Conservation (phyloP, 495 filamentous ascomycete genomes). For the Aspergillus carlsbadensis region DNA sequence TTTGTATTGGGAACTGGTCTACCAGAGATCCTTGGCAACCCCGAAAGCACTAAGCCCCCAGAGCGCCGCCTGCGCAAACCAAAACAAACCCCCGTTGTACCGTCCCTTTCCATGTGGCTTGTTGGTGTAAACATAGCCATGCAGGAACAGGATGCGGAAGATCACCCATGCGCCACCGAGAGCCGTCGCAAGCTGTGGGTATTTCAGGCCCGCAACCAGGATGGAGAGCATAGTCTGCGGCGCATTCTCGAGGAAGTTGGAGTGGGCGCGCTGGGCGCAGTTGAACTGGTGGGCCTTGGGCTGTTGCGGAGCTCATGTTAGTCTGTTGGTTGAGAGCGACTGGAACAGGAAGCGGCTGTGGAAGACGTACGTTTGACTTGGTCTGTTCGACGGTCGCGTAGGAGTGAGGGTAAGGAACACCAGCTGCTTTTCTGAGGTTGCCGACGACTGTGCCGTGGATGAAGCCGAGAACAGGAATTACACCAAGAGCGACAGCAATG, state of each 20-base stretch:
- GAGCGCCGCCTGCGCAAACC: slow-evolving; percentile 43
- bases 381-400: slow-evolving; percentile 60
- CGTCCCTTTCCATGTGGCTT: slow-evolving; percentile 51
- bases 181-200: slow-evolving; percentile 52
- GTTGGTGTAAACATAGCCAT: slow-evolving; percentile 57
- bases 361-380: slow-evolving; percentile 47
- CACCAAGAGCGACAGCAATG: slow-evolving; percentile 55
- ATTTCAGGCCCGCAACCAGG: slow-evolving; percentile 57
- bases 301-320: slow-evolving; percentile 17
- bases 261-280: slow-evolving; percentile 71
- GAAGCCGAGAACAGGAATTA: slow-evolving; percentile 56
- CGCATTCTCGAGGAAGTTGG: slow-evolving; percentile 68
- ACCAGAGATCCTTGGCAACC: slow-evolving; percentile 36
- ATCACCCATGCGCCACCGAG: slow-evolving; percentile 58
- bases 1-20: neutral
- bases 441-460: slow-evolving; percentile 52
- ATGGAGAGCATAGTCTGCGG: slow-evolving; percentile 55
- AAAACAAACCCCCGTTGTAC: slow-evolving; percentile 34
- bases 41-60: slow-evolving; percentile 47
- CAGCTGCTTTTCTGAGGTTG: slow-evolving; percentile 50
- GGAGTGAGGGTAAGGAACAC: slow-evolving; percentile 60
- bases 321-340: neutral
- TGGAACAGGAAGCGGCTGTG: neutral
- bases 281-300: slow-evolving; percentile 53
- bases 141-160: slow-evolving; percentile 52